Base-by-base conservation (phyloP, 768 basidiomycete species). In the Mycena vulgaris region DNA sequence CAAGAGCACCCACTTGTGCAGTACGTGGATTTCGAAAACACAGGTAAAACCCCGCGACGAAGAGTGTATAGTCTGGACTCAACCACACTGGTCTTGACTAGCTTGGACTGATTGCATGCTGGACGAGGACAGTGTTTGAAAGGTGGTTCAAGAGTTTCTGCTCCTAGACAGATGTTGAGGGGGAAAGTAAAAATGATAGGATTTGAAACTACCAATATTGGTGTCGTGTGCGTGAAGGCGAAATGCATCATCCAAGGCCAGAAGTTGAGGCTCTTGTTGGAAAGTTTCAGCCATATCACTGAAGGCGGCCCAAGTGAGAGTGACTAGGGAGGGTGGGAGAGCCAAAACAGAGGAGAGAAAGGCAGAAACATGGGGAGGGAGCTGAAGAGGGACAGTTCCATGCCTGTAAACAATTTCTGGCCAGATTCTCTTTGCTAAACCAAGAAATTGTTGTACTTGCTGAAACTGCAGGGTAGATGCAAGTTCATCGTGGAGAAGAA, bases 341-440 rank as follows among this genome's bases (percentile, higher is more conserved):
- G 14, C 17, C 10, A 66, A 48, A 19, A 57, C 64, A 1, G 64
- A 21, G 0, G 64, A 66, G 17, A 66, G 33, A 16, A 66, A 58
- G 5, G 55, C 31, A 8, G 56, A 47, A 30, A 47, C 2, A 39
- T 30, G 45, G 13, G 42, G 25, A 33, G 56, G 56, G 19, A 59
- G 64, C 9, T n/a, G 14, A 25, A 25, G 31, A 1, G 64, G 64
- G 1, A 51, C 23, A 23, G 51, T 45, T 7, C 55, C 55, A 13
- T 5, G 49, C 37, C 51, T 48, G 7, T 47, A 33, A 9, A 59
- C 64, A 19, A 66, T 66, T 23, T 66, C 64, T 0, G 64, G 56
- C 64, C 64, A 66, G 9, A 66, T 59, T 16, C 64, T 40, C 11
- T 10, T 30, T 8, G 64, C 49, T 14, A 66, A 58, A 10, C 56